A percentile compares a stretch with the other conserved stretches of the same genome.
These are phyloP conservation scores for Xylariales sp. DNA, from an alignment of 2,329 filamentous ascomycete genomes.

Conservation along the genomic window DNA sequence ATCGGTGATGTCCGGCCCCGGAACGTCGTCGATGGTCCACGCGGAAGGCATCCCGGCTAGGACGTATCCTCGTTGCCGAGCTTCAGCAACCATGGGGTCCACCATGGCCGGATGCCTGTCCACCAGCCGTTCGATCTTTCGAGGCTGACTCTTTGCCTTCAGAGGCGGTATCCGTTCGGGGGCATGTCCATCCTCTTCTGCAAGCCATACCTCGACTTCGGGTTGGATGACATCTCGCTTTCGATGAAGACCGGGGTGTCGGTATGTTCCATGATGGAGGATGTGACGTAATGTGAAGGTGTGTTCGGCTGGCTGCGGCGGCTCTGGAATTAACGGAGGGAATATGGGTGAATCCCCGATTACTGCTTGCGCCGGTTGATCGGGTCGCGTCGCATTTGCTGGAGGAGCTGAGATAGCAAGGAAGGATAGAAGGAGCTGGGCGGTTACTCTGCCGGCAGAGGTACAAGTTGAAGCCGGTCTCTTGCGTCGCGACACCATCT, in stretches of 20 bases:
- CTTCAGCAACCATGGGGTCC: constrained; percentile 70
- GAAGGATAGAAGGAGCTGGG: constrained; percentile 60
- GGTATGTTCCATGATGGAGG: constrained; percentile 83
- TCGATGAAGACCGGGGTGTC: constrained; percentile 72
- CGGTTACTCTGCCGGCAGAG: constrained; percentile 60
- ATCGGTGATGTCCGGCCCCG: constrained; percentile 77
- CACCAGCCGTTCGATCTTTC: constrained; percentile 73
- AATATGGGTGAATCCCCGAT: constrained; percentile 40
- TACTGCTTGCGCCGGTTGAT: constrained; percentile 34
- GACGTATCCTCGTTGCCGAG: constrained; percentile 63
- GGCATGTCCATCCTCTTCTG: constrained; percentile 52
- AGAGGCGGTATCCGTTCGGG: constrained; percentile 49
- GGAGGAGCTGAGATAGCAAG: constrained; percentile 52
- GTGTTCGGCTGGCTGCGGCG: constrained; percentile 48
- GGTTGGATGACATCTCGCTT: constrained; percentile 63
- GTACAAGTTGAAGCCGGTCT: constrained; percentile 33
- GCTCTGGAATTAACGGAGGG: constrained; percentile 35
- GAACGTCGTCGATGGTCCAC: constrained; percentile 77
- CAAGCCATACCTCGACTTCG: constrained; percentile 58
- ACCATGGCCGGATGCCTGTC: constrained; percentile 74
- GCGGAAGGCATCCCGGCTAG: constrained; percentile 65
- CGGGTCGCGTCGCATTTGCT: constrained; percentile 27
- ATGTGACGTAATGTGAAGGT: constrained; percentile 74
- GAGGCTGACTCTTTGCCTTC: constrained; percentile 56
- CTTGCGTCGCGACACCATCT: constrained; percentile 23